Conservation (phyloP, 805 yeast species). For the Yarrowia phangngaensis region DNA sequence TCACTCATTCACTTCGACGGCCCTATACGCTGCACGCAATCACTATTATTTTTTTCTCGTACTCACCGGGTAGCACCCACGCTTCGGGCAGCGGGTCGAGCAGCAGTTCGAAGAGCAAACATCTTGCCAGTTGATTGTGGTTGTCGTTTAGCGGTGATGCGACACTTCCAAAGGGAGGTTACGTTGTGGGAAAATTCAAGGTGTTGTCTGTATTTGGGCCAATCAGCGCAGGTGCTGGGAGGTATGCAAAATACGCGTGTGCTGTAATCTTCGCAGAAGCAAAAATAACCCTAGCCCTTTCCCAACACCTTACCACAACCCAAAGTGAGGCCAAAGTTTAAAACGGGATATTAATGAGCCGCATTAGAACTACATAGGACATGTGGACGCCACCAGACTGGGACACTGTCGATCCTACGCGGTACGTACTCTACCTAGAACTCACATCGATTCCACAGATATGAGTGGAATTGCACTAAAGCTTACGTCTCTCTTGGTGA, state of each 20-base stretch:
- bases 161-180: conserved; percentile 24
- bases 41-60: not conserved
- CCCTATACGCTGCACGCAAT: conserved; percentile 1
- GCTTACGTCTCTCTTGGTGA: conserved; percentile 61
- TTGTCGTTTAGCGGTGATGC: conserved; percentile 21
- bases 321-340: too few relatives aligned
- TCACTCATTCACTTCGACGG: conserved; percentile 2
- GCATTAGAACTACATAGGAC: not conserved
- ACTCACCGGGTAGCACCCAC: conserved; percentile 35
- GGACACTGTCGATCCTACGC: too few relatives aligned
- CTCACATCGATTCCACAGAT: not conserved
- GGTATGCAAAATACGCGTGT: conserved; percentile 20
- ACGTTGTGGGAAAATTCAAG: conserved; percentile 26
- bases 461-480: conserved; percentile 80
- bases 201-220: conserved; percentile 25
- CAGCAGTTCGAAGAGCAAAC: conserved; percentile 36
- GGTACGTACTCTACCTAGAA: too few relatives aligned
- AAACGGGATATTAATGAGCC: conserved; percentile 21
- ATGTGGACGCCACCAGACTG: conserved; percentile 11
- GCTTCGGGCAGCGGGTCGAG: conserved; percentile 33
- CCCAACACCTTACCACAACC: not conserved
- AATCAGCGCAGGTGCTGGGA: conserved; percentile 24
- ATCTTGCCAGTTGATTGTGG: conserved; percentile 29
- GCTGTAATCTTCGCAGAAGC: conserved; percentile 22
- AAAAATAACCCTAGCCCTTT: conserved; percentile 1